Evolutionary conservation across 1,284 basidiomycete species (phyloP), one percentile per base, ranked within the genome.

Genomic region (Hymenochaete sp.): DNA sequence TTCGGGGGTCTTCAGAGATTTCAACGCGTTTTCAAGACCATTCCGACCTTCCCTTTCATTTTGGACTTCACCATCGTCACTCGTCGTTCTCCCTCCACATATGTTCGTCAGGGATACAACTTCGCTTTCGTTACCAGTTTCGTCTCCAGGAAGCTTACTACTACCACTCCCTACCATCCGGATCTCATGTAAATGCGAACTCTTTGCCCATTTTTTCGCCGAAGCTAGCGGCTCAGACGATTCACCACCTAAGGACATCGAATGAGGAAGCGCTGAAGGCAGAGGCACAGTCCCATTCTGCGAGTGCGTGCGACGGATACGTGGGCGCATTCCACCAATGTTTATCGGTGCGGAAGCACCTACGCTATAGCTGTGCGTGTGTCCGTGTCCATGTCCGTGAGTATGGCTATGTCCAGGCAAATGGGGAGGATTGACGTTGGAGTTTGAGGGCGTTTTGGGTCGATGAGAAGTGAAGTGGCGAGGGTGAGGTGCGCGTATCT

Each of bases 151-250:
- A 38, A 16, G 28, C 10, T 35, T 35, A 35, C 5, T 8, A 35
- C 4, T n/a, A 35, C 21, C 14, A 16, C 21, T 35, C 5, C 14
- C 13, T n/a, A n/a, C 14, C 26, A 22, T 47, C 26, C 41, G 38
- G 18, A 49, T 46, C 56, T 83, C 80, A 53, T 86, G 83, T 49
- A 86, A 52, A 65, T 86, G 83, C 2, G 83, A 78, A 3, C 69
- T 81, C 36, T 79, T 67, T 19, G 81, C 82, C 75, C 76, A 82
- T 32, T 69, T 68, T 48, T 72, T 75, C 31, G 73, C 73, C 16
- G 74, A 75, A 50, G 66, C 66, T 10, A 68, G 67, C 21, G 60
- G 60, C 16, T 56, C 62, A 4, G 24, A 13, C 10, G 19, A 21
- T 22, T 19, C 19, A 8, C 24, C 36, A 46, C 58, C 56, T 37